Conservation (phyloP, 192 early-diverging fungal genomes). For the Podila epigama region DNA sequence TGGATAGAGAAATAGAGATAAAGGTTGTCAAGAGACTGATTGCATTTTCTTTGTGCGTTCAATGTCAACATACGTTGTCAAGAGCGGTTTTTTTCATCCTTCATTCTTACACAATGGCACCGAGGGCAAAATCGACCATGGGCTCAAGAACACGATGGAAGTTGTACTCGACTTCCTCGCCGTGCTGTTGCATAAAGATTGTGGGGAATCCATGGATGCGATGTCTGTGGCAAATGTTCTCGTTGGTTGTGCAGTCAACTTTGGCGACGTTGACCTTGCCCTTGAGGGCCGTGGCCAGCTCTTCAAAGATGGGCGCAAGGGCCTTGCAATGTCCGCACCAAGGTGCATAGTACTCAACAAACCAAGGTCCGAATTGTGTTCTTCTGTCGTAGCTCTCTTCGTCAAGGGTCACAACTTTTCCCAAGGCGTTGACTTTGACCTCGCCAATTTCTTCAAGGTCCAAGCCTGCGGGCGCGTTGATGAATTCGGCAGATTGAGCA, state of each 20-base stretch:
- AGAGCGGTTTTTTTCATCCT: no score
- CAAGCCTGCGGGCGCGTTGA: conserved; percentile 14
- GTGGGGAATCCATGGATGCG: conserved; percentile 88
- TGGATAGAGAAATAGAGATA: background rate
- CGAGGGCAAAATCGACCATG: conserved; percentile 30
- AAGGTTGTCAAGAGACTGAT: no score
- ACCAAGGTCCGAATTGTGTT: conserved; percentile 77
- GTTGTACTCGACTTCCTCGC: conserved; percentile 6
- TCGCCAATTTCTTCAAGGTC: conserved; percentile 14
- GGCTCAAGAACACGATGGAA: conserved; percentile 5
- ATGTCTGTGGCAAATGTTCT: conserved; percentile 66
- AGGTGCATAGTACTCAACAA: conserved; percentile 89
- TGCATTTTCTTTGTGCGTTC: no score
- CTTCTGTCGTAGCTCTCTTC: conserved; percentile 59
- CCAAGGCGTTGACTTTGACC: conserved; percentile 55
- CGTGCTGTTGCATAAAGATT: conserved; percentile 68
- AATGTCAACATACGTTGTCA: no score
- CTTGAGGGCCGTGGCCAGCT: conserved; percentile 67
- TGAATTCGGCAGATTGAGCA: conserved; percentile 14
- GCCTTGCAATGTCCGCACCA: conserved; percentile 91
- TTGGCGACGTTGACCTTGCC: conserved; percentile 82
- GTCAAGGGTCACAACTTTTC: conserved; percentile 62
- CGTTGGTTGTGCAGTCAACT: conserved; percentile 82
- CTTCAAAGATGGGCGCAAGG: conserved; percentile 81
- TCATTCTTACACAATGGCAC: conserved; percentile 25